Conservation (phyloP, 768 basidiomycete species). For the Boletus rubropictus region DNA sequence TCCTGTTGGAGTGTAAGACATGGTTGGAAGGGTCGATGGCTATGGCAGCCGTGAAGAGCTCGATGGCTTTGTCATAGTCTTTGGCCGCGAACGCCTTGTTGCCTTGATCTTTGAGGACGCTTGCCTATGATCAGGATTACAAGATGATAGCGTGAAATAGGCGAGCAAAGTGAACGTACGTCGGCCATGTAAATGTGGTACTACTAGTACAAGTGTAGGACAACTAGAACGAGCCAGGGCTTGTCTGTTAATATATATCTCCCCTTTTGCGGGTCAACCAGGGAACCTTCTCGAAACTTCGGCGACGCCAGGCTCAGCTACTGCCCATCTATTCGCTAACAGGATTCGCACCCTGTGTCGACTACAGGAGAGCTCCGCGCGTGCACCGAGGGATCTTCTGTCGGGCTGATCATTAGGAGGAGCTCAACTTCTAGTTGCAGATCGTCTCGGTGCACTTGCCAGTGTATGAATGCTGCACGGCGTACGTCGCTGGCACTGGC, state of each 20-base stretch:
- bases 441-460: too few species aligned
- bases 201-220: background rate
- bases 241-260: conserved; percentile 11
- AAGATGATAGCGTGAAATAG: background rate
- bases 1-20: conserved; percentile 90
- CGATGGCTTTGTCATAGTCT: conserved; percentile 84
- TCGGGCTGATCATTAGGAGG: too few species aligned
- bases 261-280: conserved; percentile 1
- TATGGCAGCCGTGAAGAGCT: conserved; percentile 78
- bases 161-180: conserved; percentile 21
- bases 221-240: background rate
- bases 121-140: conserved; percentile 35
- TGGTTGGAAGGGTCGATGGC: conserved; percentile 76
- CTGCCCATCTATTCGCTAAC: too few species aligned
- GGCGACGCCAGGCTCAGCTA: background rate
- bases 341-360: too few species aligned
- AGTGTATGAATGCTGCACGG: too few species aligned
- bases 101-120: conserved; percentile 81
- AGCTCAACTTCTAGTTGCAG: too few species aligned
- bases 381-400: too few species aligned
- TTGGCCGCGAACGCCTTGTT: conserved; percentile 96
- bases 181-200: conserved; percentile 30
- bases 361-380: too few species aligned
- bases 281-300: conserved; percentile 33
- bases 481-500: too few species aligned